Percentiles rank a stretch among this genome's conserved stretches.
These are phyloP conservation scores for Tubosaeta brunneosetosa DNA, from an alignment of 768 basidiomycete genomes.

Conservation along the genomic window DNA sequence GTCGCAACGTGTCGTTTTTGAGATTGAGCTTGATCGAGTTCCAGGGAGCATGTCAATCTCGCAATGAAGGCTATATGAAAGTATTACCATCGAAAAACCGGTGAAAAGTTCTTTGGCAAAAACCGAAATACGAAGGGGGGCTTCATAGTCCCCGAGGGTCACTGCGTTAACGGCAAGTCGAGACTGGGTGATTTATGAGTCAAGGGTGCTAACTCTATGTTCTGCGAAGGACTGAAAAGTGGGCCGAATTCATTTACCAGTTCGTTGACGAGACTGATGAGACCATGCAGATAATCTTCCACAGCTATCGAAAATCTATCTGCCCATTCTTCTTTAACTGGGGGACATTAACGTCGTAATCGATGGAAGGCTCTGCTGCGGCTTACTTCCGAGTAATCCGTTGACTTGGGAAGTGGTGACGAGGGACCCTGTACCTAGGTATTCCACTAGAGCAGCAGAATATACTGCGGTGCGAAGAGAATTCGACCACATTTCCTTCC, in stretches of 20 bases:
- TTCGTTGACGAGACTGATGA: constrained; percentile 77
- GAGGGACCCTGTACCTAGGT: constrained; percentile 54
- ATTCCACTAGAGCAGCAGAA: constrained; percentile 60
- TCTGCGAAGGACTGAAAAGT: background rate
- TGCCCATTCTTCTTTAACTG: constrained; percentile 69
- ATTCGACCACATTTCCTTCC: constrained; percentile 80
- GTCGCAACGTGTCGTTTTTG: constrained; percentile 72
- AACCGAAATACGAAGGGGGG: constrained; percentile 68
- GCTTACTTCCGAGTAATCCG: constrained; percentile 64
- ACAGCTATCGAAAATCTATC: constrained; percentile 58
- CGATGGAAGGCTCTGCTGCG: background rate
- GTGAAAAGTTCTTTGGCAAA: constrained; percentile 80
- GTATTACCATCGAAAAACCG: constrained; percentile 74
- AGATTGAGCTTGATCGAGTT: constrained; percentile 58
- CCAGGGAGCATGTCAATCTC: constrained; percentile 2
- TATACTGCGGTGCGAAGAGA: constrained; percentile 66
- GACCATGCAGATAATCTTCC: constrained; percentile 79
- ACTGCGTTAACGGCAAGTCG: constrained; percentile 77
- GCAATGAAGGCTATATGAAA: background rate
- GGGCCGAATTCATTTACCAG: constrained; percentile 44
- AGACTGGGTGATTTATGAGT: constrained; percentile 44
- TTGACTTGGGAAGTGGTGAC: constrained; percentile 50
- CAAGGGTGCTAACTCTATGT: background rate
- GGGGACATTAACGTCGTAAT: constrained; percentile 3
- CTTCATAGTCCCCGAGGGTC: constrained; percentile 77